phyloP scores from a whole-genome alignment of 306 rosid species.

The Betula pendula region DNA sequence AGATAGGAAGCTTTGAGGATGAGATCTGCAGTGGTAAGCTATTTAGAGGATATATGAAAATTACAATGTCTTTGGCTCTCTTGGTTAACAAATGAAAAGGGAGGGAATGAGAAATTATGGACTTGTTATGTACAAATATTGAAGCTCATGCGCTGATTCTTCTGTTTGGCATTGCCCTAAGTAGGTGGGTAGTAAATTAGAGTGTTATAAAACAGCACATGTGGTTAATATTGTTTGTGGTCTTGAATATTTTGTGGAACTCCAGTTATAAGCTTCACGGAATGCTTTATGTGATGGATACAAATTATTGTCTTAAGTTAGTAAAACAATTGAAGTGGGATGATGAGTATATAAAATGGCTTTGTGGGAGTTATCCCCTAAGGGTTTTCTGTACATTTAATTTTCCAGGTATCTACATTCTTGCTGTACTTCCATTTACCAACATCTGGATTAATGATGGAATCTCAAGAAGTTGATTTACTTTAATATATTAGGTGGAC shows the following conservation, averaged over 20 bases:
- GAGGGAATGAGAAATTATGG: neutral
- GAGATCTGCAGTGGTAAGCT: neutral
- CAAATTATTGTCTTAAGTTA: no score
- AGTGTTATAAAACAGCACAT: neutral
- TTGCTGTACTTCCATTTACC: neutral
- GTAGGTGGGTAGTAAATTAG: neutral
- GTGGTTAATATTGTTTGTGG: no score
- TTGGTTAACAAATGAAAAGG: neutral
- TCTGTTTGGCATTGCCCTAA: neutral
- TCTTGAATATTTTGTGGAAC: no score
- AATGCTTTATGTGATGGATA: no score
- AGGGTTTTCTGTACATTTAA: no score
- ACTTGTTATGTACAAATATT: neutral
- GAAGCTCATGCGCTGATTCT: neutral
- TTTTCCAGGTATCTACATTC: conserved; percentile 1
- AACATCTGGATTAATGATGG: neutral
- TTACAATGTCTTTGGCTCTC: no score
- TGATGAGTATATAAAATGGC: neutral
- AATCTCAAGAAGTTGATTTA: neutral
- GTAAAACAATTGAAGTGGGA: no score
- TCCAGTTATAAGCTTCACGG: no score
- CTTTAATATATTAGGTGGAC: neutral
- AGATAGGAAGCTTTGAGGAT: neutral
- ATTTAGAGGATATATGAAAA: neutral
- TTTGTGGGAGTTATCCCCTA: conserved; percentile 3